Base-by-base conservation (phyloP, 768 basidiomycete genomes). In the Chiua virens region DNA sequence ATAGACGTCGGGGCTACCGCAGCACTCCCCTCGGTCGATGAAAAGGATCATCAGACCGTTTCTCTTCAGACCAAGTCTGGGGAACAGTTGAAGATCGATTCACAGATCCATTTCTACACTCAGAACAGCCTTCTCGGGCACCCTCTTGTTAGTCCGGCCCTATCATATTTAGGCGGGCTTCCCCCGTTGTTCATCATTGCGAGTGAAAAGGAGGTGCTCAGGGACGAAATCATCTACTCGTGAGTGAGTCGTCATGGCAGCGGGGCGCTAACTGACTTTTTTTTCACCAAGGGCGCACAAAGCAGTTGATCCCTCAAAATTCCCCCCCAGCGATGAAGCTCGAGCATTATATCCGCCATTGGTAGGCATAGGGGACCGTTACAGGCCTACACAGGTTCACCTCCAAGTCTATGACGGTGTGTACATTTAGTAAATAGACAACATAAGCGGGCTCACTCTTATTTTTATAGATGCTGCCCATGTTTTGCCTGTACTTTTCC, bases 181-280 rank as follows among this genome's bases (percentile, higher is more conserved):
- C 92, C 92, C 2, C 97, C 97, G 13, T 63, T 98, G 41, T 70
- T 92, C 22, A 71, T 99, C 57, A 83, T 94, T 56, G 88, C 85
- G 1, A 85, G 96, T 36, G 89, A 97, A 49, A 89, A 87, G 60
- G 96, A 98, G 71, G 92, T 96, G 0, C 69, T 98, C 38, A 76
- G 94, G 47, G 96, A 98, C 64, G 96, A 98, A 68, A 84, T 92
- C 30, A 82, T 98, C 27, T 98, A 92, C 63, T 72, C 80, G 92
- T 90, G 43, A 55, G 85, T 76, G 30, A 22, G 35, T 40, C 39
- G 2, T 42, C 36, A 25, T 27, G n/a, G 21, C 2, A 6, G 23
- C 8, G 21, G 28, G n/a, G 14, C 20, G 45, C 27, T 40, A 14
- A 28, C 27, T 9, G n/a, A 27, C 1, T 15, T 37, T 37, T 37